phyloP scores from a whole-genome alignment of 2,329 filamentous ascomycete genomes.

The Cladophialophora yegresii region DNA sequence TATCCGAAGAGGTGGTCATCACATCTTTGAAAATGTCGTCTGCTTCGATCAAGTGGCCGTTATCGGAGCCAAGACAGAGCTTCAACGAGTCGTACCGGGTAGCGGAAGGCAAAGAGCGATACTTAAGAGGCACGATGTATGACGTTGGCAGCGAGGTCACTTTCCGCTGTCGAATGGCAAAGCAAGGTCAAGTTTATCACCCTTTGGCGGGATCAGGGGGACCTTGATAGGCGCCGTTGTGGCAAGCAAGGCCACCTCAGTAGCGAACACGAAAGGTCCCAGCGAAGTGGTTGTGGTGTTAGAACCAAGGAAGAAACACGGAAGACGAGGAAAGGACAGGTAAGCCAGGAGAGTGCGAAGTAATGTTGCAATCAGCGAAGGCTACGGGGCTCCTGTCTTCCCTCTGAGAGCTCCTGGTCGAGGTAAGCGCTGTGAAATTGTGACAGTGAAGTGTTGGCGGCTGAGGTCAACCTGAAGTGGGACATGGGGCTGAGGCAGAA shows the following conservation, averaged over 20 bases:
- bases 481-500: not conserved
- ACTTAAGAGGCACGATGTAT: constrained; percentile 12
- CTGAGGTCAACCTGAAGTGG: not conserved
- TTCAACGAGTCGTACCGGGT: constrained; percentile 14
- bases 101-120: constrained; percentile 13
- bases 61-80: constrained; percentile 16
- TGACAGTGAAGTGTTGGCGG: not conserved
- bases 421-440: not conserved
- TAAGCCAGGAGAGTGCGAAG: not conserved
- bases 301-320: not conserved
- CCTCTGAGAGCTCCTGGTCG: not conserved
- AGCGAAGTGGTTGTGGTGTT: not conserved
- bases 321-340: not conserved
- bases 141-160: constrained; percentile 4
- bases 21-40: constrained; percentile 18
- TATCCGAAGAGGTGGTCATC: constrained; percentile 6
- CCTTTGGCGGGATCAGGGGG: constrained; percentile 19
- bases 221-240: constrained; percentile 19
- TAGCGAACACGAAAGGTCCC: not conserved
- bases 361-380: not conserved
- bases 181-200: constrained; percentile 18
- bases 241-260: not conserved
- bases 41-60: constrained; percentile 16
- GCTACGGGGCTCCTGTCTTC: not conserved
- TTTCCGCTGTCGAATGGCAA: constrained; percentile 14